Conservation (phyloP, 352 stramenopile genomes). For the Pythium plurisporium region DNA sequence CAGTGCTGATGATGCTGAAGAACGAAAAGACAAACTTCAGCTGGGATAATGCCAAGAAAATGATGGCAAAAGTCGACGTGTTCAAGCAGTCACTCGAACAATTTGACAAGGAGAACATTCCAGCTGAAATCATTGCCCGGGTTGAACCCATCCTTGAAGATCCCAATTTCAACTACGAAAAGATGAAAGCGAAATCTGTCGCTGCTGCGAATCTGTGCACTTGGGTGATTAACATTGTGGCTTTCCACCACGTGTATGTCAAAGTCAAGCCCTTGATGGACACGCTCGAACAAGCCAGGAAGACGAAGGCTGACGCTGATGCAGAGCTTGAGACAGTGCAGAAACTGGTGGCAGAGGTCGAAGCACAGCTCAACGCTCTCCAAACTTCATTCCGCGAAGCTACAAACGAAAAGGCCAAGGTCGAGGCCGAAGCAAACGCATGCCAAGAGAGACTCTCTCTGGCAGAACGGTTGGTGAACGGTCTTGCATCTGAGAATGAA, state of each 20-base stretch:
- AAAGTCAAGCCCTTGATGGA: constrained; percentile 95
- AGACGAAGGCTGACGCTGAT: constrained; percentile 75
- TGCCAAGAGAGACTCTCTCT: constrained; percentile 86
- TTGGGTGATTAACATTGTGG: constrained; percentile 93
- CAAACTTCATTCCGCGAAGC: constrained; percentile 80
- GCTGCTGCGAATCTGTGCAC: constrained; percentile 90
- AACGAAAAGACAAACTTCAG: constrained; percentile 92
- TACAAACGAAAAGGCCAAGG: constrained; percentile 89
- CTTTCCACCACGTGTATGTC: constrained; percentile 90
- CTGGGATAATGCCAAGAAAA: constrained; percentile 95
- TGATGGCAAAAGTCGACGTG: constrained; percentile 93
- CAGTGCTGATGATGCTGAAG: constrained; percentile 91
- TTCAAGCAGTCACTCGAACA: constrained; percentile 90
- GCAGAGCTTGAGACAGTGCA: constrained; percentile 76
- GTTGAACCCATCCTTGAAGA: constrained; percentile 87
- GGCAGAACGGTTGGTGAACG: constrained; percentile 86
- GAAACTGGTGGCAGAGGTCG: constrained; percentile 78
- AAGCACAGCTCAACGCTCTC: constrained; percentile 69
- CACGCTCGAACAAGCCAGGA: constrained; percentile 75
- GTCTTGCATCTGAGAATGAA: constrained; percentile 84
- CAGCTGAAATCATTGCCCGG: constrained; percentile 74
- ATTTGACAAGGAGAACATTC: constrained; percentile 92
- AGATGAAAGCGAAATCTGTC: constrained; percentile 92
- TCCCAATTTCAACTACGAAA: constrained; percentile 91
- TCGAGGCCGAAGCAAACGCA: constrained; percentile 80